Percentiles rank a stretch among this genome's conserved stretches.
Conservation (phyloP, 768 basidiomycete genomes). For the Boletellus sp. region DNA sequence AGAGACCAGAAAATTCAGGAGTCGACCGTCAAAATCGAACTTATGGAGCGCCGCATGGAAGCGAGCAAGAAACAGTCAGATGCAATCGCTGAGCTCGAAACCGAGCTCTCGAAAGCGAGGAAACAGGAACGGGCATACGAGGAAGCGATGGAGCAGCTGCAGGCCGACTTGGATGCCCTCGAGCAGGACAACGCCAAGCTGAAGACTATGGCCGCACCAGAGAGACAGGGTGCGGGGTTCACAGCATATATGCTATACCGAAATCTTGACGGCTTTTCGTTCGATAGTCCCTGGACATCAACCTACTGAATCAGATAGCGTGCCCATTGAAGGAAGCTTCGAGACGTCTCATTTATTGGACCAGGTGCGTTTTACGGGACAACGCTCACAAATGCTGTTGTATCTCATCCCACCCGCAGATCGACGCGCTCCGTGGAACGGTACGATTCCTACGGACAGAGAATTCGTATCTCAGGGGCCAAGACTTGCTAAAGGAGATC, state of each 20-base stretch:
- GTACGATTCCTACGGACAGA: slow-evolving; percentile 91
- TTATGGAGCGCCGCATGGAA: slow-evolving; percentile 93
- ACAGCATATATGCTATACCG: background rate
- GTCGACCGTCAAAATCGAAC: slow-evolving; percentile 84
- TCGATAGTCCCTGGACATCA: slow-evolving; percentile 45
- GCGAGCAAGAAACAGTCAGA: slow-evolving; percentile 89
- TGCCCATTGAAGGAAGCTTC: slow-evolving; percentile 71
- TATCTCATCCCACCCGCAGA: slow-evolving; percentile 40
- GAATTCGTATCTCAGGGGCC: slow-evolving; percentile 90
- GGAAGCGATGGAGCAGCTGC: slow-evolving; percentile 91
- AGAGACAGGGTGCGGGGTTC: slow-evolving; percentile 59
- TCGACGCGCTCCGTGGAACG: slow-evolving; percentile 87
- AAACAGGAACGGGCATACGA: slow-evolving; percentile 89
- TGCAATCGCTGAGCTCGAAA: slow-evolving; percentile 74
- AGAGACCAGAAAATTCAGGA: slow-evolving; percentile 92
- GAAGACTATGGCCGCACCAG: slow-evolving; percentile 62
- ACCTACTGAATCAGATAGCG: slow-evolving; percentile 53
- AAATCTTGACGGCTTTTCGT: background rate
- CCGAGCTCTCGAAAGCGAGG: slow-evolving; percentile 71
- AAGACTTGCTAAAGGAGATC: slow-evolving; percentile 83
- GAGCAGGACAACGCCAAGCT: slow-evolving; percentile 88
- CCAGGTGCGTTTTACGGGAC: slow-evolving; percentile 50
- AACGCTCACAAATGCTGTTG: background rate
- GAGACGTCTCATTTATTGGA: slow-evolving; percentile 88
- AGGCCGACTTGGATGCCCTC: slow-evolving; percentile 79